Percentiles rank a stretch among this genome's conserved stretches.
Evolutionary conservation across 2,329 filamentous ascomycete genomes (phyloP).

Genomic region (Colletotrichum sp.): DNA sequence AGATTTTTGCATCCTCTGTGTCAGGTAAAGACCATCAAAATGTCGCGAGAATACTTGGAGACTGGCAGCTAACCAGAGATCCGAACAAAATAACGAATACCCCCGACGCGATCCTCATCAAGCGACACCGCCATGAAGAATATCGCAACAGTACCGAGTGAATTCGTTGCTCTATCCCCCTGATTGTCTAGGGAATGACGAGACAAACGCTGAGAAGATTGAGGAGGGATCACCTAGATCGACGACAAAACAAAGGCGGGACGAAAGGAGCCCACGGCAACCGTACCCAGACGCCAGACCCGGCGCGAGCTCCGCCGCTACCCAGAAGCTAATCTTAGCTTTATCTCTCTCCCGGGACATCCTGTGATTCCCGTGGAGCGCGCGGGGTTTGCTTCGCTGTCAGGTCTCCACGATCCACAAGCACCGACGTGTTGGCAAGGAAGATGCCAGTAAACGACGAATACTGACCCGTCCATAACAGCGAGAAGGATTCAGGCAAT

Average conservation of each 20-base stretch:
- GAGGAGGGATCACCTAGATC: no score
- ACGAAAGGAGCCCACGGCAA: neutral
- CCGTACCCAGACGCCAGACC: neutral
- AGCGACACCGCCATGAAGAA: no score
- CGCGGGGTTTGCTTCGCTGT: neutral
- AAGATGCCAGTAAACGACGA: neutral
- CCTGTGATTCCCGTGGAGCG: neutral
- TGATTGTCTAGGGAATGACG: no score
- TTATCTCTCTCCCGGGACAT: neutral
- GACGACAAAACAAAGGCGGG: neutral
- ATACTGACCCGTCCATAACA: neutral
- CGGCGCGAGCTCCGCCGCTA: neutral
- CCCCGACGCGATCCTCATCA: no score
- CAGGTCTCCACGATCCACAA: neutral
- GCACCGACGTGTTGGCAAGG: neutral
- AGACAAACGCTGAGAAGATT: no score
- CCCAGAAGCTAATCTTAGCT: neutral
- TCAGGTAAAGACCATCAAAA: no score
- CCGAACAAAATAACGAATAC: no score
- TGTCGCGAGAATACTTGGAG: no score
- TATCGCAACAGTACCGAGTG: no score
- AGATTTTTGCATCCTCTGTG: no score
- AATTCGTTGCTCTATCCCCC: no score
- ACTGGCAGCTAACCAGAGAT: no score
- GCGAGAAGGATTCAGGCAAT: neutral